Evolutionary conservation across 176 grass and related monocot species (phyloP).

Genomic region (Avena eriantha): DNA sequence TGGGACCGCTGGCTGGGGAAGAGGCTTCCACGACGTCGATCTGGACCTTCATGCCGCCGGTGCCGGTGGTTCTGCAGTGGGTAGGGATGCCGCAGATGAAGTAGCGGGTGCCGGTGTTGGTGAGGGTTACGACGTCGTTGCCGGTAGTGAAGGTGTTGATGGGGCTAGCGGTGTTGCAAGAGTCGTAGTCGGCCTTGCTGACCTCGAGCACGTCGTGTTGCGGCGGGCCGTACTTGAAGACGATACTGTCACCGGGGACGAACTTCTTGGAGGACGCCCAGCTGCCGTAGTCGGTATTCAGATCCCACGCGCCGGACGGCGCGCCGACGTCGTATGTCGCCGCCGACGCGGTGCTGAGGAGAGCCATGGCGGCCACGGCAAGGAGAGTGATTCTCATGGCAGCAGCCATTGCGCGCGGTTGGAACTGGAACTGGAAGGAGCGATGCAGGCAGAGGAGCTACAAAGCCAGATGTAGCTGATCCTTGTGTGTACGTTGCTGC

Average conservation of each 20-base stretch:
- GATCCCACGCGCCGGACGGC: conserved; percentile 48
- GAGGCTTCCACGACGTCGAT: conserved; percentile 35
- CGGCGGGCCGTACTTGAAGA: conserved; percentile 47
- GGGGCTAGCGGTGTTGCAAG: conserved; percentile 37
- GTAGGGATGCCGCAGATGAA: conserved; percentile 57
- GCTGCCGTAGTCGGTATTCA: conserved; percentile 33
- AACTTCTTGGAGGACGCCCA: conserved; percentile 62
- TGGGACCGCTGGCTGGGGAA: no score
- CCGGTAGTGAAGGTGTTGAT: conserved; percentile 37
- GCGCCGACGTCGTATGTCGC: conserved; percentile 52
- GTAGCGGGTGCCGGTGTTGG: conserved; percentile 43
- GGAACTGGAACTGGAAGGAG: conserved; percentile 34
- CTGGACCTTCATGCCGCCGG: conserved; percentile 52
- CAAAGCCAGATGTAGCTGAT: neutral
- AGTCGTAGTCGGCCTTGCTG: conserved; percentile 48
- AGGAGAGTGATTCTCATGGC: conserved; percentile 7
- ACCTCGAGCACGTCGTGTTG: conserved; percentile 59
- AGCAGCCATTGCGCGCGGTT: neutral
- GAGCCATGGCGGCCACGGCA: conserved; percentile 16
- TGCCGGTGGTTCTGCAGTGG: conserved; percentile 44
- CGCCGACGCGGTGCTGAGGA: conserved; percentile 44
- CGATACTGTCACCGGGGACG: conserved; percentile 49
- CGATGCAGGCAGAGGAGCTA: conserved; percentile 25
- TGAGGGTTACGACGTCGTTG: conserved; percentile 42
- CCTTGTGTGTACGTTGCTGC: neutral